Conservation (phyloP, 1,284 basidiomycete genomes). For the Leccinum solheimii region DNA sequence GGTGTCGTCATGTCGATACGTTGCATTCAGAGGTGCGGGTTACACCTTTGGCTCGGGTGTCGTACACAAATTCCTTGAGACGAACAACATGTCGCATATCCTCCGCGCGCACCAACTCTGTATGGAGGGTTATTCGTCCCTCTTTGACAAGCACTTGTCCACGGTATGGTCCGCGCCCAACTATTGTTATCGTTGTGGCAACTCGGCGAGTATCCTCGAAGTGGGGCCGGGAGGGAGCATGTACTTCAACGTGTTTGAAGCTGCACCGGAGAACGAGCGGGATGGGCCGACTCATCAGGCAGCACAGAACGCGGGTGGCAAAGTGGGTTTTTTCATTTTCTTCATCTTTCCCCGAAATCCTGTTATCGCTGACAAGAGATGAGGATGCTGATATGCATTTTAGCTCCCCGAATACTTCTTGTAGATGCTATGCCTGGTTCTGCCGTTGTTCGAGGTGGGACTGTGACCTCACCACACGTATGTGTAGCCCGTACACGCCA, state of each 20-base stretch:
- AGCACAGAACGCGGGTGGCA: slow-evolving; percentile 65
- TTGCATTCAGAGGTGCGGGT: slow-evolving; percentile 79
- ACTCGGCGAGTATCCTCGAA: slow-evolving; percentile 95
- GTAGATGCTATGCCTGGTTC: slow-evolving; percentile 31
- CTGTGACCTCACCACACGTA: slow-evolving; percentile 6
- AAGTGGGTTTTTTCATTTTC: slow-evolving; percentile 43
- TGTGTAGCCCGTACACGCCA: neutral
- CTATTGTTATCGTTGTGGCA: slow-evolving; percentile 98
- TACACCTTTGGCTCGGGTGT: slow-evolving; percentile 99
- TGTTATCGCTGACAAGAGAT: neutral
- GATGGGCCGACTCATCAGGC: slow-evolving; percentile 78
- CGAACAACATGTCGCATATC: slow-evolving; percentile 97
- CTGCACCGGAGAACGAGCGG: slow-evolving; percentile 96
- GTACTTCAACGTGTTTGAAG: slow-evolving; percentile 98
- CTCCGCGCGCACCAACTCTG: slow-evolving; percentile 98
- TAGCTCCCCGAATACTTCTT: slow-evolving; percentile 75
- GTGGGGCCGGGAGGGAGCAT: slow-evolving; percentile 88
- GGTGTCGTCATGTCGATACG: neutral
- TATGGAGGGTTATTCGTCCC: slow-evolving; percentile 97
- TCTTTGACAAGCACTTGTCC: slow-evolving; percentile 93
- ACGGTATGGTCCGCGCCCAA: slow-evolving; percentile 99
- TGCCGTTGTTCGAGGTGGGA: slow-evolving; percentile 3
- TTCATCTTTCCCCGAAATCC: too few species aligned
- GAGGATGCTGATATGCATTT: slow-evolving; percentile 12
- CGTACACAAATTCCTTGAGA: slow-evolving; percentile 95